Evolutionary conservation across 805 yeast genomes (phyloP).

Genomic region (Jamesozyma gamospora): DNA sequence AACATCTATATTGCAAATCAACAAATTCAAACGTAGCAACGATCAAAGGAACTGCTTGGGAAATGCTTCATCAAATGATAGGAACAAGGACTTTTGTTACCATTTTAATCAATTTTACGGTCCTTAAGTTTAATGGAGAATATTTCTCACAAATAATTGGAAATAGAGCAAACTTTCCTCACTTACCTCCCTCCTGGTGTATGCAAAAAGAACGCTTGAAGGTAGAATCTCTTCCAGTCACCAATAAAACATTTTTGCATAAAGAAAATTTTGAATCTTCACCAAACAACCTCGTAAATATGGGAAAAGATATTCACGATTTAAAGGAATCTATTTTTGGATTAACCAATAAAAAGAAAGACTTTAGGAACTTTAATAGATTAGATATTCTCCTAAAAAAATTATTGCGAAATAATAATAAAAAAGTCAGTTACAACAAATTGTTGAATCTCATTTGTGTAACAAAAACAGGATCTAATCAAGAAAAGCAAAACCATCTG

Average conservation of each 20-base stretch:
- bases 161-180: slow-evolving; percentile 11
- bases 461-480: slow-evolving; percentile 4
- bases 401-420: slow-evolving; percentile 29
- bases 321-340: background rate
- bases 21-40: slow-evolving; percentile 32
- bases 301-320: background rate
- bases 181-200: slow-evolving; percentile 12
- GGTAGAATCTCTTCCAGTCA: background rate
- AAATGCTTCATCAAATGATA: slow-evolving; percentile 28
- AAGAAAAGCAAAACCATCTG: slow-evolving; percentile 16
- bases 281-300: background rate
- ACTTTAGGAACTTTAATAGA: background rate
- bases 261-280: background rate
- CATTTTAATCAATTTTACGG: slow-evolving; percentile 31
- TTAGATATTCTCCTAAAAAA: slow-evolving; percentile 3
- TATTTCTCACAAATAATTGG: slow-evolving; percentile 17
- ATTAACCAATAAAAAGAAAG: background rate
- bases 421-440: slow-evolving; percentile 26
- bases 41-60: slow-evolving; percentile 40
- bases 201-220: background rate
- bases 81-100: slow-evolving; percentile 34
- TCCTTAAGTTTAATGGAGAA: slow-evolving; percentile 15
- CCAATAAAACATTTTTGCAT: background rate
- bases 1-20: slow-evolving; percentile 26
- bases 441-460: slow-evolving; percentile 32